Evolutionary conservation across 441 rosid genomes (phyloP), one percentile per base, ranked within the genome.

Genomic region (Mallotus japonicus): DNA sequence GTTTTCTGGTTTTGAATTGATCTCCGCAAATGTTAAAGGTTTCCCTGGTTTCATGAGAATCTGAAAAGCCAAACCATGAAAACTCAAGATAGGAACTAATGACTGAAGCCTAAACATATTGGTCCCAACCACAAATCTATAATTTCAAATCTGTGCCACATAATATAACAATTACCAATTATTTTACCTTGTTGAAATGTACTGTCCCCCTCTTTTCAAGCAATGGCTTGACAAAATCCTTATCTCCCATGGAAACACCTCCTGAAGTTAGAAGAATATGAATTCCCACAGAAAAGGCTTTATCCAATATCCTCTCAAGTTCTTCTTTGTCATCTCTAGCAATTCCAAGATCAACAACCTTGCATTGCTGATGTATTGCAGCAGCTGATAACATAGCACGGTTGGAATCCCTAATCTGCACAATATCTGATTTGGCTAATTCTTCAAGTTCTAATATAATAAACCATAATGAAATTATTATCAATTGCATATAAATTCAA

Each of bases 211-310:
- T 89, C 79, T 83, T 89, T 82, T 81, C 80, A 75, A 95, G 88
- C 70, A 95, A 69, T 77, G 97, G 97, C 87, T 89, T 90, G 81
- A 95, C 82, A 72, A 91, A 93, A 81, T 93, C 99, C 77, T 78
- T 91, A 87, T 95, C 99, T 72, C 98, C 98, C 98, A 95, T 95
- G 71, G 99, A 95, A 82, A 95, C 94, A 76, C 99, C 99, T 5
- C 99, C 98, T 70, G 98, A 95, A 73, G 95, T 91, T 70, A 95
- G 70, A 74, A 95, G 87, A 78, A 95, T 88, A 86, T 90, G 84
- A 59, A 89, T 86, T 61, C 91, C 95, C 69, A 90, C 77, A 73
- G 87, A 82, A 77, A 86, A 69, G 50, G 88, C 92, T 77, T 79
- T 76, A 74, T 91, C 85, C 75, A 95, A 75, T 62, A 85, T 80